Percentiles rank a stretch among this genome's conserved stretches.
Conservation (phyloP, 495 filamentous ascomycete genomes). For the Penicillium daleae region DNA sequence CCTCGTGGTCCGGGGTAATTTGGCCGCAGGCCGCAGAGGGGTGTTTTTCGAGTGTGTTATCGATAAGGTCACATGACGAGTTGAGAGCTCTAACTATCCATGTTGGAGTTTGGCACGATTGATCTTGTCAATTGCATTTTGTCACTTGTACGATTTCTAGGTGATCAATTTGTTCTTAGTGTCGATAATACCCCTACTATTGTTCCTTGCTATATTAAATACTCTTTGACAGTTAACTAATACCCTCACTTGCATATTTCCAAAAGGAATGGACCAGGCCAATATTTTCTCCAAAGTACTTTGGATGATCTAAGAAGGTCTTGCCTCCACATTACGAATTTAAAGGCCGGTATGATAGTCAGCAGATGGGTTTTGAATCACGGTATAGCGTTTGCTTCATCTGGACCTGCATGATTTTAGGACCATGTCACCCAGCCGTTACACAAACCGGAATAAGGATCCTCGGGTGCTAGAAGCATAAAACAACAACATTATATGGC, state of each 20-base stretch:
- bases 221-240: neutral
- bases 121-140: too few relatives aligned
- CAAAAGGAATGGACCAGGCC: neutral
- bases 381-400: constrained; percentile 16
- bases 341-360: neutral
- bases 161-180: too few relatives aligned
- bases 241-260: neutral
- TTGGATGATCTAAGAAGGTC: neutral
- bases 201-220: too few relatives aligned
- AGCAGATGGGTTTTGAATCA: constrained; percentile 13
- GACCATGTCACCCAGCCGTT: constrained; percentile 21
- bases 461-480: neutral
- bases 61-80: constrained; percentile 35
- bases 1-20: constrained; percentile 18
- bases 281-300: neutral
- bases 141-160: too few relatives aligned
- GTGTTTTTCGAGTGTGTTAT: constrained; percentile 35
- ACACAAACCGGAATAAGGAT: constrained; percentile 12
- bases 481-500: neutral
- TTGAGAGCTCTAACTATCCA: neutral
- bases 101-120: neutral
- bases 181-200: too few relatives aligned
- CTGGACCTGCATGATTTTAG: constrained; percentile 17
- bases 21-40: constrained; percentile 20
- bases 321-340: neutral